These are phyloP conservation scores for Friedmanniomyces endolithicus DNA, from an alignment of 495 filamentous ascomycete species.

Conservation along the genomic window DNA sequence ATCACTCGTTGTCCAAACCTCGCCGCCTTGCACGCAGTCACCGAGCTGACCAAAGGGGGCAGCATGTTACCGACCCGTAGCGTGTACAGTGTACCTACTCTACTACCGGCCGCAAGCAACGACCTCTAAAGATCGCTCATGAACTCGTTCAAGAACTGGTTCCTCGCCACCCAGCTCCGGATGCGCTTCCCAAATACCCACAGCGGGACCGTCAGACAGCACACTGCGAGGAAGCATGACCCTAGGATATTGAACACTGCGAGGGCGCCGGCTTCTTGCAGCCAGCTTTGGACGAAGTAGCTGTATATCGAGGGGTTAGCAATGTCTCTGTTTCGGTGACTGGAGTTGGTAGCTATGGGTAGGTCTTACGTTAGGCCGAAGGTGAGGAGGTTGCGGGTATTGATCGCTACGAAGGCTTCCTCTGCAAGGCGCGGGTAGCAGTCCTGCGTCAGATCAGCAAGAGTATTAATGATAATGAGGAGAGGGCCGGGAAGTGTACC, in stretches of 20 bases:
- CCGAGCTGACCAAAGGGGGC: neutral
- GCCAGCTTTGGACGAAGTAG: constrained; percentile 44
- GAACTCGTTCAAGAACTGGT: constrained; percentile 34
- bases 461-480: no score
- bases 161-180: constrained; percentile 36
- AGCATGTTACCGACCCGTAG: neutral
- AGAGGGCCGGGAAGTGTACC: neutral
- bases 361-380: constrained; percentile 32
- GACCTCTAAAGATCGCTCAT: constrained; percentile 34
- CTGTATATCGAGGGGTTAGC: constrained; percentile 15
- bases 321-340: no score
- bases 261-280: constrained; percentile 34
- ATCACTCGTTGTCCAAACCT: no score
- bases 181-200: constrained; percentile 44
- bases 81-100: neutral
- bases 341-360: no score
- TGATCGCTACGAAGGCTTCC: constrained; percentile 46
- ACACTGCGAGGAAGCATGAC: constrained; percentile 35
- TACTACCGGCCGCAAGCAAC: neutral
- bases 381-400: constrained; percentile 41
- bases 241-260: constrained; percentile 42
- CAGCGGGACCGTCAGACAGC: constrained; percentile 39
- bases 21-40: no score
- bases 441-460: constrained; percentile 25
- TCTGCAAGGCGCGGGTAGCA: constrained; percentile 39